Base-by-base conservation (phyloP, 305 asterid species). In the Solanum hybrid region DNA sequence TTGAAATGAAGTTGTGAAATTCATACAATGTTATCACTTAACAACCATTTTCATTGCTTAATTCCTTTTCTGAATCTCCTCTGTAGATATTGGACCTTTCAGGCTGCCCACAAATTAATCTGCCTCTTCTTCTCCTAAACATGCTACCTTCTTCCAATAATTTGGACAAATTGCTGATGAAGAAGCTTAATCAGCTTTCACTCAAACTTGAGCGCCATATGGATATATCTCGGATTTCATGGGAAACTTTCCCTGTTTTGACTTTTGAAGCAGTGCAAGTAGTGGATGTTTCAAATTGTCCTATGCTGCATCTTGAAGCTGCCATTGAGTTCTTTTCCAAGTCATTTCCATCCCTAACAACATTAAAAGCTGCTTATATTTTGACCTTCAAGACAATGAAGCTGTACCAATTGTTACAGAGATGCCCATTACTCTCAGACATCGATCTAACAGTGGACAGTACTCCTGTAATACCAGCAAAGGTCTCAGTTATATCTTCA, bases 251-350 rank as follows among this genome's bases (percentile, higher is more conserved):
- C 73, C 94, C 93, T 87, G 88, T 90, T 66, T 92, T 92, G 92
- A 89, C 93, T 88, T 96, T 95, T 93, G 95, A 92, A 92, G 95
- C 94, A 81, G 97, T 97, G 79, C 92, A 94, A 76, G 99, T 95
- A 92, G 94, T 95, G 93, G 97, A 95, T 92, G 93, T 97, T 89
- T 97, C 99, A 76, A 96, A 94, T 85, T 97, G 96, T 89, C 97
- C 98, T 32, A 91, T 92, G 86, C 91, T 95, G 88, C 92, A 94
- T 88, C 94, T 97, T 90, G 97, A 94, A 88, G 89, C 87, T 42
- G 94, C 94, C 88, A 89, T 94, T 89, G 95, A 94, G 88, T 94
- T 90, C 91, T 92, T 96, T 69, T 66, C 93, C 93, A 94, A 95
- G 95, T 93, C 94, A 72, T 95, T 97, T 89, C 99, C 99, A 91